A percentile compares a stretch with the other conserved stretches of the same genome.
Conservation (phyloP, 2,329 filamentous ascomycete species). For the Xylariales sp. region DNA sequence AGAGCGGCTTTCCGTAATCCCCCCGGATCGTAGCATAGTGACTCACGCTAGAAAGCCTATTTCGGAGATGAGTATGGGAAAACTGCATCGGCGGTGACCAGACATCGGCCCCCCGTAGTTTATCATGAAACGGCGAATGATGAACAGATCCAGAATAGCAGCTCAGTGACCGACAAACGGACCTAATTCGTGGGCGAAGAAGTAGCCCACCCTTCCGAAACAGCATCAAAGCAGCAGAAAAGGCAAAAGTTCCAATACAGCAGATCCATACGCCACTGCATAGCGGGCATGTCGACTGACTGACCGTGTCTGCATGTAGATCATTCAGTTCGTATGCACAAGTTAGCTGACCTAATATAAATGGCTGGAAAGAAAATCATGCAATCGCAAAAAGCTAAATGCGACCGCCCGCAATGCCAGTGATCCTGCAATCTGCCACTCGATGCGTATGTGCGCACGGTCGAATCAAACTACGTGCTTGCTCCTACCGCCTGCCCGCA, state of each 20-base stretch:
- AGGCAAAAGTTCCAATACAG: neutral
- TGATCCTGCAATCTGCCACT: constrained; percentile 36
- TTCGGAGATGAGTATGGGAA: neutral
- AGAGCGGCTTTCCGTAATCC: neutral
- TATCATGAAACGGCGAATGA: neutral
- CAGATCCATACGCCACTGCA: constrained; percentile 11
- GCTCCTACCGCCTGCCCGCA: constrained; percentile 25
- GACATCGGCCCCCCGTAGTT: neutral
- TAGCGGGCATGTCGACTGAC: neutral
- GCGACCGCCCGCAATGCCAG: constrained; percentile 31
- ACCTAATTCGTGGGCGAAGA: neutral
- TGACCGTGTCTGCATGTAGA: constrained; percentile 2
- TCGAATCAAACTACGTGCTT: constrained; percentile 19
- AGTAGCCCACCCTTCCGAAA: neutral
- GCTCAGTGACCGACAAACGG: neutral
- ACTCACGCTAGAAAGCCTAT: constrained; percentile 5
- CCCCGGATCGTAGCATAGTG: constrained; percentile 10
- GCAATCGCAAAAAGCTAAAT: constrained; percentile 27
- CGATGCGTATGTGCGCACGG: constrained; percentile 25
- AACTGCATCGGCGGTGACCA: neutral
- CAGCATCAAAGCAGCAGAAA: neutral
- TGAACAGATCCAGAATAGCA: neutral
- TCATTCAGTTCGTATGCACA: neutral
- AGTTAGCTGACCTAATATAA: neutral
- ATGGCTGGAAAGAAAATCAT: constrained; percentile 10